Percentiles rank a stretch among this genome's conserved stretches.
Evolutionary conservation across 2,329 filamentous ascomycete species (phyloP).

Genomic region (Penicillium sp.): DNA sequence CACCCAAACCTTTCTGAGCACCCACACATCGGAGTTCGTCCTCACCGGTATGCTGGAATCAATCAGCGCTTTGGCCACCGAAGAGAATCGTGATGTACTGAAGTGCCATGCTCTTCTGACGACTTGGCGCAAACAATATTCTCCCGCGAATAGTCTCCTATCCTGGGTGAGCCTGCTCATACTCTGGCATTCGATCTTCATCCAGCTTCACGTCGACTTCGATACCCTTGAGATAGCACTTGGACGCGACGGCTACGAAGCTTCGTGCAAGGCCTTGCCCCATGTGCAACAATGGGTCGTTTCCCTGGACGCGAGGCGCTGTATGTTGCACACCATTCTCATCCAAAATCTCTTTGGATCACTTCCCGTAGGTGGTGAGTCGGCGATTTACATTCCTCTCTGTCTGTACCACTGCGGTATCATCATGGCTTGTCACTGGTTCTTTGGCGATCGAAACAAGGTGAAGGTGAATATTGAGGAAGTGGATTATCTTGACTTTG

Average conservation of each 20-base stretch:
- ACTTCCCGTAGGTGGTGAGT: slow-evolving; percentile 8
- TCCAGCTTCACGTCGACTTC: slow-evolving; percentile 30
- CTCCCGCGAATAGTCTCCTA: background rate
- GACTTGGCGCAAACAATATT: background rate
- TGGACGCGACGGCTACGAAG: slow-evolving; percentile 27
- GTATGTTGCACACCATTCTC: slow-evolving; percentile 18
- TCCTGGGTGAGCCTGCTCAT: slow-evolving; percentile 19
- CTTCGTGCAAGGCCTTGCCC: slow-evolving; percentile 10
- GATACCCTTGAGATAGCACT: slow-evolving; percentile 30
- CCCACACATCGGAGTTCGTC: background rate
- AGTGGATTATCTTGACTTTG: background rate
- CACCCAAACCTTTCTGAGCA: background rate
- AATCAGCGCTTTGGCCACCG: background rate
- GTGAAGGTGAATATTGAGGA: background rate
- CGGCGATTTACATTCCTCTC: slow-evolving; percentile 25
- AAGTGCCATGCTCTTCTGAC: background rate
- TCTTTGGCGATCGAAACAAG: background rate
- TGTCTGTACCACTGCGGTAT: background rate
- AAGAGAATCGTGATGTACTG: background rate
- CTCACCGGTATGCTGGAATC: background rate
- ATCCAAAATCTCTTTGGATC: slow-evolving; percentile 11
- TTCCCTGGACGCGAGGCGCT: slow-evolving; percentile 23
- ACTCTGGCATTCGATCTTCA: slow-evolving; percentile 34
- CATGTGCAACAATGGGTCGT: slow-evolving; percentile 23
- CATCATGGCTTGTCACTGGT: background rate